These are phyloP conservation scores for Metschnikowia vanudenii DNA, from an alignment of 805 yeast species.

Conservation along the genomic window DNA sequence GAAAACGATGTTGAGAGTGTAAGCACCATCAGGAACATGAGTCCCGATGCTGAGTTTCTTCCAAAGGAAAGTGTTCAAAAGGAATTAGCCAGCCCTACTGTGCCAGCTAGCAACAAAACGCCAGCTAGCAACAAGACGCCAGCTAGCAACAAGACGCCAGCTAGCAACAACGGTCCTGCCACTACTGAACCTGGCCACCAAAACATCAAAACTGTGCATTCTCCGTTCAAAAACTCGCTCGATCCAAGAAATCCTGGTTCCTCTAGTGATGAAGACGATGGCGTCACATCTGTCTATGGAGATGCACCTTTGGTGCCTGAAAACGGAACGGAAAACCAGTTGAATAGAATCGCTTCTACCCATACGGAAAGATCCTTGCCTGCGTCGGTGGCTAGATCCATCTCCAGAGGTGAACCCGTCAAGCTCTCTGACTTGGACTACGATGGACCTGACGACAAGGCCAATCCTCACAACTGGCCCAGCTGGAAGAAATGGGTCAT, in stretches of 20 bases:
- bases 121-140: too few species aligned
- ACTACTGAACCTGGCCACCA: too few species aligned
- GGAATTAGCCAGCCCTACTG: too few species aligned
- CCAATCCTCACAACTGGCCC: constrained; percentile 71
- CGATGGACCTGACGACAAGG: constrained; percentile 63
- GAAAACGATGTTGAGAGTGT: constrained; percentile 12
- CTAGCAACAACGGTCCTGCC: too few species aligned
- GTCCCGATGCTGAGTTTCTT: not conserved
- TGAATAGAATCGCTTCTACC: constrained; percentile 12
- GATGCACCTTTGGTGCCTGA: not conserved
- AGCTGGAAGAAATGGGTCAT: constrained; percentile 58
- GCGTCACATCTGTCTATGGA: constrained; percentile 1
- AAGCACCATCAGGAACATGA: constrained; percentile 12
- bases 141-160: too few species aligned
- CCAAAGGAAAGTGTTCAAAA: constrained; percentile 1
- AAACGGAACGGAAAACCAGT: constrained; percentile 9
- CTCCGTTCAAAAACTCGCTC: too few species aligned
- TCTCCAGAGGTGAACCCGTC: constrained; percentile 11
- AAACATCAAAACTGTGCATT: too few species aligned
- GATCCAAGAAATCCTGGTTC: not conserved
- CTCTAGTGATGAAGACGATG: not conserved
- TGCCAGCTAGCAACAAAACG: not conserved
- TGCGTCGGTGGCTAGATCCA: constrained; percentile 8
- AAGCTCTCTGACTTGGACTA: constrained; percentile 38
- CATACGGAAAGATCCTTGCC: constrained; percentile 11